phyloP scores from a whole-genome alignment of 106 monocot genomes.

The Acorus calamus region DNA sequence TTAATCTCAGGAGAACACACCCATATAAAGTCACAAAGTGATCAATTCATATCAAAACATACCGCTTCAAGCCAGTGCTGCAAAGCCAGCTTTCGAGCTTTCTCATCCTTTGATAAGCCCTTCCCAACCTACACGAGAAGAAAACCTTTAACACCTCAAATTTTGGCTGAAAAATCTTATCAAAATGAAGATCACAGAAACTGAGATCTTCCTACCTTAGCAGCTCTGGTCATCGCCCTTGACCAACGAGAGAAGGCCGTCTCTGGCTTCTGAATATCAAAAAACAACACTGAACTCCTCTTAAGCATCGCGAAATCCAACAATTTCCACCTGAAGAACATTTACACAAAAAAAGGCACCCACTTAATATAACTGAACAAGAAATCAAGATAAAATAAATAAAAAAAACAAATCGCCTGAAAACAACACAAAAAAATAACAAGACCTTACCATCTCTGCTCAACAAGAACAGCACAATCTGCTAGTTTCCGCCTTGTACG shows the following conservation, averaged over 20 bases:
- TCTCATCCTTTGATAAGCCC: conserved; percentile 19
- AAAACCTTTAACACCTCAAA: too few species aligned
- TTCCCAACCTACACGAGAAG: conserved; percentile 18
- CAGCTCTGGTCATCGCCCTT: conserved; percentile 17
- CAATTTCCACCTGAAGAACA: conserved; percentile 18
- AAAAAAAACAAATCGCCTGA: too few species aligned
- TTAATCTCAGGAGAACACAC: background rate
- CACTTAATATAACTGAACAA: too few species aligned
- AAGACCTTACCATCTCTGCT: too few species aligned
- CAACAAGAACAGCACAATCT: too few species aligned
- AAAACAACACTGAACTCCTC: conserved; percentile 17
- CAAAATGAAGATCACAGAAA: too few species aligned
- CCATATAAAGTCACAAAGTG: background rate
- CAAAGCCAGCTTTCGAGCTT: conserved; percentile 25
- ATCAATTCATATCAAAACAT: background rate
- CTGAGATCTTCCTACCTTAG: conserved; percentile 9
- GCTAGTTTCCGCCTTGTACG: too few species aligned
- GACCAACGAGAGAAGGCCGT: conserved; percentile 23
- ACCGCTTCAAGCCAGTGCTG: conserved; percentile 30
- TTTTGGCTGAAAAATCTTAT: background rate
- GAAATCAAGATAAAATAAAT: too few species aligned
- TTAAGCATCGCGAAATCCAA: conserved; percentile 21
- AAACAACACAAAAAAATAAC: too few species aligned
- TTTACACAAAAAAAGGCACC: too few species aligned
- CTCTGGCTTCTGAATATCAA: conserved; percentile 13